Percentiles rank a stretch among this genome's conserved stretches.
phyloP scores from a whole-genome alignment of 306 rosid species.

The Spatholobus suberectus region DNA sequence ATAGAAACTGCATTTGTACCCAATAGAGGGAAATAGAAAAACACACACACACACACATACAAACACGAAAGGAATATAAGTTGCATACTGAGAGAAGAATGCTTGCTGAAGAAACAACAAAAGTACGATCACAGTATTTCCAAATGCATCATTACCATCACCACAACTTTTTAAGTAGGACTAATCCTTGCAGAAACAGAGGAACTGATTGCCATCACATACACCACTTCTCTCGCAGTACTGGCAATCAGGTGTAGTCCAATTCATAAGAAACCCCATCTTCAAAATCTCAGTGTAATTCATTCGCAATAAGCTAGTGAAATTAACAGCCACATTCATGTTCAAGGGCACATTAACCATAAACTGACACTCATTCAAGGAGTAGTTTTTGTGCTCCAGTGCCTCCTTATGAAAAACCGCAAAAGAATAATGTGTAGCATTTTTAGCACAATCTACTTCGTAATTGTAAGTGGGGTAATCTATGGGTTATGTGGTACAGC shows the following conservation, averaged over 20 bases:
- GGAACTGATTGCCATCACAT: slow-evolving; percentile 42
- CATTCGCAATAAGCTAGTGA: slow-evolving; percentile 45
- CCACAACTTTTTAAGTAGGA: slow-evolving; percentile 55
- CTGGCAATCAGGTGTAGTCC: slow-evolving; percentile 63
- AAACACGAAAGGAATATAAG: neutral
- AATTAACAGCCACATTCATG: too few species aligned
- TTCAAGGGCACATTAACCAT: slow-evolving; percentile 52
- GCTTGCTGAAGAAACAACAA: neutral
- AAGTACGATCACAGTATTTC: neutral
- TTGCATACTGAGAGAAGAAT: neutral
- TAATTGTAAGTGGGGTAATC: slow-evolving; percentile 43
- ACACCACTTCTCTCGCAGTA: slow-evolving; percentile 65
- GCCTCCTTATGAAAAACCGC: slow-evolving; percentile 61
- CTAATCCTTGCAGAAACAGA: slow-evolving; percentile 64
- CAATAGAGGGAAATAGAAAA: neutral
- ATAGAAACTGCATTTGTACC: slow-evolving; percentile 15
- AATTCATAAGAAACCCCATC: slow-evolving; percentile 72
- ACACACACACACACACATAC: too few species aligned
- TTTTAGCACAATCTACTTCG: slow-evolving; percentile 55
- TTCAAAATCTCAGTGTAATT: slow-evolving; percentile 57
- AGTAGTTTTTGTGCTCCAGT: slow-evolving; percentile 45
- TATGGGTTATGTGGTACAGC: slow-evolving; percentile 55
- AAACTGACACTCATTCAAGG: slow-evolving; percentile 52
- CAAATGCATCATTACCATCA: slow-evolving; percentile 51
- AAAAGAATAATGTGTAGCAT: slow-evolving; percentile 55